These are phyloP conservation scores for Remersonia thermophila DNA, from an alignment of 2,329 filamentous ascomycete species.

Conservation along the genomic window DNA sequence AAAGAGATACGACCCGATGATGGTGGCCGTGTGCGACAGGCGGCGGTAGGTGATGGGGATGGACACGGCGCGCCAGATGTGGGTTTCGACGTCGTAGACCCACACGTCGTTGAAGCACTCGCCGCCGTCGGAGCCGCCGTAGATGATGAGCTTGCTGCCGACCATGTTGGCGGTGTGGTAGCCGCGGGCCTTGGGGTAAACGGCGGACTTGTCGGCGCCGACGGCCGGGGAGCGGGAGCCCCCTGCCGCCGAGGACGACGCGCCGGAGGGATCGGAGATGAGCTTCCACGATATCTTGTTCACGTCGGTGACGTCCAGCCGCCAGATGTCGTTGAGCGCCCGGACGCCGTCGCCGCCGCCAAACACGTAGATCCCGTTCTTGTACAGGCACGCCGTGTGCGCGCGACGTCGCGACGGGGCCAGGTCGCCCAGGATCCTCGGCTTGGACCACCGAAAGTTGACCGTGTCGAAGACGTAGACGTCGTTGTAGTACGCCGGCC, in stretches of 20 bases:
- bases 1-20: slow-evolving; percentile 59
- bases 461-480: slow-evolving; percentile 60
- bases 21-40: slow-evolving; percentile 55
- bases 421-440: slow-evolving; percentile 45
- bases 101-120: slow-evolving; percentile 64
- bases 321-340: slow-evolving; percentile 59
- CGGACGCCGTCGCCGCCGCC: slow-evolving; percentile 59
- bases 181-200: slow-evolving; percentile 49
- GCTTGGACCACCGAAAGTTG: slow-evolving; percentile 54
- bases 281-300: slow-evolving; percentile 58
- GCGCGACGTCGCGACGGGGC: slow-evolving; percentile 50
- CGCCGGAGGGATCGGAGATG: slow-evolving; percentile 34
- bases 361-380: slow-evolving; percentile 61
- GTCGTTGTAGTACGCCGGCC: slow-evolving; percentile 59
- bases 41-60: slow-evolving; percentile 51
- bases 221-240: not conserved
- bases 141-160: slow-evolving; percentile 59
- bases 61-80: slow-evolving; percentile 45
- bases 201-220: not conserved
- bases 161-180: slow-evolving; percentile 67
- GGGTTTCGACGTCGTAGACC: slow-evolving; percentile 56
- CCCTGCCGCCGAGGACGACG: slow-evolving; percentile 6
- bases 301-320: slow-evolving; percentile 55
- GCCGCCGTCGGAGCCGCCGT: slow-evolving; percentile 56
- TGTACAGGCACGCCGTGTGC: slow-evolving; percentile 60